Evolutionary conservation across 2,329 filamentous ascomycete genomes (phyloP).

Genomic region (Chrysoporthe deuterocubensis): DNA sequence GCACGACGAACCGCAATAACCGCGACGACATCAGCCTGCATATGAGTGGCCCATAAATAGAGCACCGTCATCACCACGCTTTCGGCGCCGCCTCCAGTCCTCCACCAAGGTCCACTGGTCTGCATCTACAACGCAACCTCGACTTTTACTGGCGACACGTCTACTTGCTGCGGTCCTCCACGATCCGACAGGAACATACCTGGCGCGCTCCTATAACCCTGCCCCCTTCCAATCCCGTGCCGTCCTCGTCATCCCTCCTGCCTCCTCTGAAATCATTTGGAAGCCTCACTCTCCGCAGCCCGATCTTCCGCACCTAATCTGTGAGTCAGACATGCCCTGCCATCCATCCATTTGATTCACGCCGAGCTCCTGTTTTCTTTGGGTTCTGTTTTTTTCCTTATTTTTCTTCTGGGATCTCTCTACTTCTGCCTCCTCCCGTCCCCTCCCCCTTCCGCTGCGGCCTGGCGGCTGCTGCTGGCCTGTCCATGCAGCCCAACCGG

Average conservation of each 20-base stretch:
- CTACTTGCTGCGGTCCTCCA: slow-evolving; percentile 30
- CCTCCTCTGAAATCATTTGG: slow-evolving; percentile 16
- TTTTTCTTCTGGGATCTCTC: slow-evolving; percentile 13
- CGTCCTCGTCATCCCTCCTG: slow-evolving; percentile 29
- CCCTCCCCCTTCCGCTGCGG: not conserved
- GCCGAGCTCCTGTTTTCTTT: not conserved
- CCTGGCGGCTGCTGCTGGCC: slow-evolving; percentile 4
- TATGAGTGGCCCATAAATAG: slow-evolving; percentile 31
- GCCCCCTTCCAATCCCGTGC: slow-evolving; percentile 34
- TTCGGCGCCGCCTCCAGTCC: slow-evolving; percentile 34
- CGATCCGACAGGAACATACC: slow-evolving; percentile 33
- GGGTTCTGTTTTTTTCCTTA: slow-evolving; percentile 19
- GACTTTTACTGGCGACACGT: slow-evolving; percentile 31
- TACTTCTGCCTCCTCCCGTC: not conserved
- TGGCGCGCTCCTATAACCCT: slow-evolving; percentile 34
- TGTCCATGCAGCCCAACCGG: slow-evolving; percentile 15
- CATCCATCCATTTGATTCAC: slow-evolving; percentile 24
- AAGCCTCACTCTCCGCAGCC: slow-evolving; percentile 29
- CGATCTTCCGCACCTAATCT: slow-evolving; percentile 25
- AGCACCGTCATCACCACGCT: slow-evolving; percentile 30
- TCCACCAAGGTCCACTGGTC: slow-evolving; percentile 27
- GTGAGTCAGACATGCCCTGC: slow-evolving; percentile 36
- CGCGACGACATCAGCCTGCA: slow-evolving; percentile 25
- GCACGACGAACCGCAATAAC: slow-evolving; percentile 19
- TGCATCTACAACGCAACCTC: slow-evolving; percentile 26